Percentiles rank a stretch among this genome's conserved stretches.
phyloP scores from a whole-genome alignment of 2,329 filamentous ascomycete species.

The Cladophialophora yegresii region DNA sequence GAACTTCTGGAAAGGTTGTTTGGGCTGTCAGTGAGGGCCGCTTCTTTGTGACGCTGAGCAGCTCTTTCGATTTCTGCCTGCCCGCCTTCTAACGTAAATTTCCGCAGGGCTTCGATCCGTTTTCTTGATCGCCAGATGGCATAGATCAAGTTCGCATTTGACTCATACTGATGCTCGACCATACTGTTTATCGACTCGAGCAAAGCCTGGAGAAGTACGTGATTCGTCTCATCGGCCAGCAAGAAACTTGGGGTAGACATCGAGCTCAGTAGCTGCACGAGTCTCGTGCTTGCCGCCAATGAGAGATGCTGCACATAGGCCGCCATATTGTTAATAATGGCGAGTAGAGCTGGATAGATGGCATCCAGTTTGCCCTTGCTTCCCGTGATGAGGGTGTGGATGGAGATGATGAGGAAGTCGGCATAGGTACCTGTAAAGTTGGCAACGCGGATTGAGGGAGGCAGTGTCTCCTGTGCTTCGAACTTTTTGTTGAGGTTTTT shows the following conservation, averaged over 20 bases:
- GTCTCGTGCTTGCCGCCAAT: constrained; percentile 71
- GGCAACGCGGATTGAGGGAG: constrained; percentile 74
- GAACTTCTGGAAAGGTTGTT: constrained; percentile 25
- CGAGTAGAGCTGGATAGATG: constrained; percentile 87
- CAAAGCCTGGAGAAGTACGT: constrained; percentile 74
- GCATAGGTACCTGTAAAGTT: constrained; percentile 89
- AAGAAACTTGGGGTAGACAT: constrained; percentile 95
- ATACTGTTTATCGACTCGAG: constrained; percentile 88
- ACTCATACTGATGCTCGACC: constrained; percentile 75
- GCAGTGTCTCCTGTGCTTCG: constrained; percentile 83
- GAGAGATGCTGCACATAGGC: constrained; percentile 79
- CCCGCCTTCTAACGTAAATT: constrained; percentile 88
- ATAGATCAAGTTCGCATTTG: constrained; percentile 79
- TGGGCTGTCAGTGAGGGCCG: constrained; percentile 55
- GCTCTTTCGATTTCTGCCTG: constrained; percentile 82
- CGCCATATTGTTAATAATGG: constrained; percentile 90
- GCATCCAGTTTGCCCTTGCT: constrained; percentile 88
- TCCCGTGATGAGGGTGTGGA: constrained; percentile 85
- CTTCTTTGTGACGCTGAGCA: constrained; percentile 34
- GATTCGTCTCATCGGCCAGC: constrained; percentile 87
- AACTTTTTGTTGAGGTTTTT: constrained; percentile 87
- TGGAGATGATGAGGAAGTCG: constrained; percentile 92
- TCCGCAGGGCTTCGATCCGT: constrained; percentile 78
- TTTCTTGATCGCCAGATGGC: constrained; percentile 76
- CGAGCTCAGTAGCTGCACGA: constrained; percentile 83